Evolutionary conservation across 495 filamentous ascomycete species (phyloP).

Genomic region (Penicillium longicatenatum): DNA sequence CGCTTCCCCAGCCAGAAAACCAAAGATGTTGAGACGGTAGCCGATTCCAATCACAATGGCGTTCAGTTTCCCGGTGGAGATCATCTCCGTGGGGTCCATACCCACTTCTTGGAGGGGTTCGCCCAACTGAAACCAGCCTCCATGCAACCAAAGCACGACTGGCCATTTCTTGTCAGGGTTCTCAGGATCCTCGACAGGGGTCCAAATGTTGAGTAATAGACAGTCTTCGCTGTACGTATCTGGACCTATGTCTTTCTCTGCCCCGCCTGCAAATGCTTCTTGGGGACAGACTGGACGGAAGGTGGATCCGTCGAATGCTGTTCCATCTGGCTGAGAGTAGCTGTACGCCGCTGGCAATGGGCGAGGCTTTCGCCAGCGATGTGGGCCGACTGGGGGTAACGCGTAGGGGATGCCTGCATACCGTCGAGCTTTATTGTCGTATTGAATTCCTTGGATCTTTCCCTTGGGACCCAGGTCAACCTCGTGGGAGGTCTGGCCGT

Average conservation of each 20-base stretch:
- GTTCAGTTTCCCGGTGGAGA: slow-evolving; percentile 49
- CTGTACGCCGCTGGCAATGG: slow-evolving; percentile 41
- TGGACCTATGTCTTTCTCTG: slow-evolving; percentile 21
- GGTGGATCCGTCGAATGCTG: slow-evolving; percentile 37
- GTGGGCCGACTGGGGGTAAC: slow-evolving; percentile 41
- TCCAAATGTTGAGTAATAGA: slow-evolving; percentile 47
- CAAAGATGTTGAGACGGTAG: slow-evolving; percentile 63
- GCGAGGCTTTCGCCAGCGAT: slow-evolving; percentile 44
- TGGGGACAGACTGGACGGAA: slow-evolving; percentile 51
- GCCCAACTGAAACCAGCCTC: slow-evolving; percentile 54
- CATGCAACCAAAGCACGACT: slow-evolving; percentile 57
- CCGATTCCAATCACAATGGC: slow-evolving; percentile 60
- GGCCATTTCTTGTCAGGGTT: slow-evolving; percentile 44
- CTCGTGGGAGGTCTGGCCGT: slow-evolving; percentile 9
- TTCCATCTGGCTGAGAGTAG: slow-evolving; percentile 20
- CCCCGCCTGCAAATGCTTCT: slow-evolving; percentile 27
- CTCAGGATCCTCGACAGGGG: slow-evolving; percentile 28
- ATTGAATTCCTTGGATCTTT: slow-evolving; percentile 25
- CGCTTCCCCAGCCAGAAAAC: slow-evolving; percentile 55
- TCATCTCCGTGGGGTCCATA: slow-evolving; percentile 48
- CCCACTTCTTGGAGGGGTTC: slow-evolving; percentile 33
- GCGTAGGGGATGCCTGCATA: slow-evolving; percentile 52
- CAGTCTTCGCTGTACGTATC: slow-evolving; percentile 46
- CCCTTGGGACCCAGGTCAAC: slow-evolving; percentile 8
- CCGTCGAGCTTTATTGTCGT: slow-evolving; percentile 25